phyloP scores from a whole-genome alignment of 768 basidiomycete species.

The Mycena vulgaris region DNA sequence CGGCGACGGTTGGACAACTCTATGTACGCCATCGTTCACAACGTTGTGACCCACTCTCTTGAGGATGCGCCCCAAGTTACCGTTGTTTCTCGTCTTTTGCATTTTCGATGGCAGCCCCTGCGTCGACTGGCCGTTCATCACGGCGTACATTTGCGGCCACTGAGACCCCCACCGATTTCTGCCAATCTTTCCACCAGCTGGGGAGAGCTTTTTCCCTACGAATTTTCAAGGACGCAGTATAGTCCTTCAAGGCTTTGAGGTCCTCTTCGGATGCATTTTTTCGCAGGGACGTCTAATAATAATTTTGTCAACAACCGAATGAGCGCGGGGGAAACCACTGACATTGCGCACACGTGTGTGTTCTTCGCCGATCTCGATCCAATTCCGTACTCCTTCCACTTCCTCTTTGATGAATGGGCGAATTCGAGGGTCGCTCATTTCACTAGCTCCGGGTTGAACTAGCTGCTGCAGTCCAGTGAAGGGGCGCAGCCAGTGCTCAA shows the following conservation, averaged over 20 bases:
- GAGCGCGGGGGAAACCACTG: neutral
- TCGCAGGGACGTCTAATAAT: too few relatives aligned
- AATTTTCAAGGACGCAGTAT: neutral
- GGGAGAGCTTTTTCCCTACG: slow-evolving; percentile 43
- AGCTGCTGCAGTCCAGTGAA: slow-evolving; percentile 36
- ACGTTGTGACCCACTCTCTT: too few relatives aligned
- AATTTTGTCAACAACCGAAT: neutral
- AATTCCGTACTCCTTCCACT: slow-evolving; percentile 43
- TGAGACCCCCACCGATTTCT: too few relatives aligned
- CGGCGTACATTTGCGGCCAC: too few relatives aligned
- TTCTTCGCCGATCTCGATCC: slow-evolving; percentile 35
- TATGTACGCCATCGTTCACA: neutral
- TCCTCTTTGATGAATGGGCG: slow-evolving; percentile 53
- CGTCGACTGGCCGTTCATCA: too few relatives aligned
- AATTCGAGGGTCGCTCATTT: slow-evolving; percentile 53
- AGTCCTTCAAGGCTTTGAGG: slow-evolving; percentile 26
- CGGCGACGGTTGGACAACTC: neutral
- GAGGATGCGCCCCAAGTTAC: too few relatives aligned
- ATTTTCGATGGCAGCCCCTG: too few relatives aligned
- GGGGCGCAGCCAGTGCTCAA: slow-evolving; percentile 2
- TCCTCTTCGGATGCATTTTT: too few relatives aligned
- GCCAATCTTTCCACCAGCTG: slow-evolving; percentile 51
- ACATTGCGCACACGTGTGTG: slow-evolving; percentile 22
- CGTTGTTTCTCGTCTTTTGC: too few relatives aligned
- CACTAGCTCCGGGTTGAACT: slow-evolving; percentile 21